Percentiles rank a stretch among this genome's conserved stretches.
These are phyloP conservation scores for Nakazawaea peltata DNA, from an alignment of 805 yeast species.

Conservation along the genomic window DNA sequence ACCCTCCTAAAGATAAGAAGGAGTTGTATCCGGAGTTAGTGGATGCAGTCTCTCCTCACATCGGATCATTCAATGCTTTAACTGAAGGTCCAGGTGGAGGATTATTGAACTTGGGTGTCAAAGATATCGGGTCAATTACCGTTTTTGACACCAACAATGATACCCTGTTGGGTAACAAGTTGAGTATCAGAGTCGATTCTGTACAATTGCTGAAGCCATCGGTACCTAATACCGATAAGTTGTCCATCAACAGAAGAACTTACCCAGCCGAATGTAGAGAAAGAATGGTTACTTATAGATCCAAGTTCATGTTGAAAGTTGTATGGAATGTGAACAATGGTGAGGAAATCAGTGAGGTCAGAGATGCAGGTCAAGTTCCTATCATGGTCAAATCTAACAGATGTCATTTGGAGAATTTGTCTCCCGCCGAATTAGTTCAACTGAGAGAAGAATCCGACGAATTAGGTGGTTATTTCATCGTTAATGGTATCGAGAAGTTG, in stretches of 20 bases:
- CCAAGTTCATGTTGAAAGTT: slow-evolving; percentile 69
- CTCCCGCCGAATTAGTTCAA: slow-evolving; percentile 75
- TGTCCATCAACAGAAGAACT: slow-evolving; percentile 68
- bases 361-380: slow-evolving; percentile 91
- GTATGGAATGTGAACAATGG: slow-evolving; percentile 87
- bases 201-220: slow-evolving; percentile 84
- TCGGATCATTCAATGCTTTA: slow-evolving; percentile 92
- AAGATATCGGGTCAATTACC: slow-evolving; percentile 82
- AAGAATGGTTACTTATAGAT: slow-evolving; percentile 74
- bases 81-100: slow-evolving; percentile 88
- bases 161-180: slow-evolving; percentile 74
- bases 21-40: slow-evolving; percentile 66
- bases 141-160: slow-evolving; percentile 75
- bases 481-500: slow-evolving; percentile 94
- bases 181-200: slow-evolving; percentile 76
- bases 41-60: slow-evolving; percentile 91
- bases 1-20: slow-evolving; percentile 84
- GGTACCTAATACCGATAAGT: slow-evolving; percentile 61
- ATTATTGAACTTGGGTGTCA: slow-evolving; percentile 71
- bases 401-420: slow-evolving; percentile 79
- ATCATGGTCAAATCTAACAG: slow-evolving; percentile 86
- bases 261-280: slow-evolving; percentile 89
- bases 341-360: slow-evolving; percentile 67
- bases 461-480: slow-evolving; percentile 91
- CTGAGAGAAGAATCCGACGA: slow-evolving; percentile 90